Percentiles rank a stretch among this genome's conserved stretches.
Evolutionary conservation across 2,329 filamentous ascomycete genomes (phyloP).

Genomic region (Aspergillus sp.): DNA sequence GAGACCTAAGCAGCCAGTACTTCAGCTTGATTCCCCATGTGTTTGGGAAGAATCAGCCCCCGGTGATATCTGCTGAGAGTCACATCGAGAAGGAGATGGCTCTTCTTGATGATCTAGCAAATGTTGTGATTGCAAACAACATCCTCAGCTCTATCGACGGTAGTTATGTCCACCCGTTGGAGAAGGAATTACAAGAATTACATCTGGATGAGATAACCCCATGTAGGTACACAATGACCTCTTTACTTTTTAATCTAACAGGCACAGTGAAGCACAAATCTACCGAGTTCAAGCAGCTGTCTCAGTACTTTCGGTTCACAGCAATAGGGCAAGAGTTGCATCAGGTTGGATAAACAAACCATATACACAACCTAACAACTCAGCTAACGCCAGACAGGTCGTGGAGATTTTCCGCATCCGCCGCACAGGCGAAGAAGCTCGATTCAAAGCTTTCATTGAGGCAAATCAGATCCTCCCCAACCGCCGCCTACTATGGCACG

Average conservation of each 20-base stretch:
- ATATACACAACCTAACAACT: too few species aligned
- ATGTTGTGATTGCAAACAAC: not conserved
- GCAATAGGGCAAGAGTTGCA: too few species aligned
- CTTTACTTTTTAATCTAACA: too few species aligned
- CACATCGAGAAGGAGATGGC: not conserved
- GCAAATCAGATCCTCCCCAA: not conserved
- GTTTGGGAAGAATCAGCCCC: not conserved
- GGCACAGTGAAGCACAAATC: not conserved
- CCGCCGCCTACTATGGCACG: not conserved
- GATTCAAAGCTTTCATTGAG: not conserved
- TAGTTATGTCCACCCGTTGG: not conserved
- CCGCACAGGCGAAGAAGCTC: not conserved
- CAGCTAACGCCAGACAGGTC: not conserved
- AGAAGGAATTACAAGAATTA: not conserved
- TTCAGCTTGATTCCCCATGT: not conserved
- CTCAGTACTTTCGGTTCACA: too few species aligned
- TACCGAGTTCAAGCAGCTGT: not conserved
- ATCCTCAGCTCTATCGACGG: not conserved
- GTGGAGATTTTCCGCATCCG: slow-evolving; percentile 2
- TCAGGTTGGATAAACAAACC: too few species aligned
- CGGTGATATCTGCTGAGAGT: not conserved
- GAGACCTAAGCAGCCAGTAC: not conserved
- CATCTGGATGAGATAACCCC: not conserved
- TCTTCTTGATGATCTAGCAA: not conserved
- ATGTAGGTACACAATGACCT: not conserved